Evolutionary conservation across 179 eudicot genomes (phyloP), one percentile per base, ranked within the genome.

Genomic region (Carnegiea gigantea): DNA sequence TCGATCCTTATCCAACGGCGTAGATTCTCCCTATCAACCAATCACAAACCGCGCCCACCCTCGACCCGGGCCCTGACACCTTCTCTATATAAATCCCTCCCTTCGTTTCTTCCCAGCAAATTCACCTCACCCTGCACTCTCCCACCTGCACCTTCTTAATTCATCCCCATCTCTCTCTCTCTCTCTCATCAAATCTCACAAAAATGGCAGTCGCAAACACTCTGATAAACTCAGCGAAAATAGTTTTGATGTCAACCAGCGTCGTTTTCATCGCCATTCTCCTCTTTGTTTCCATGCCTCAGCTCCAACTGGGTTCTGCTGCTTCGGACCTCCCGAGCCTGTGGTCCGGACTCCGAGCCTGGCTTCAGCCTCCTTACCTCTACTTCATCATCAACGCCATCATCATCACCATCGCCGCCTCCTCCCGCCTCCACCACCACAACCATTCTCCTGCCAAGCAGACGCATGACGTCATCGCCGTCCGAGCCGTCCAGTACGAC

Each of bases 361-460:
- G 86, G 86, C 86, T 83, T n/a, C 82, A 77, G 3, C 86, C 86
- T 57, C 86, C 86, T 17, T 83, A 83, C 26, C 80, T 83, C 38
- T 83, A 83, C 77, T n/a, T 83, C 77, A 80, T 83, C 86, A 75
- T 83, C 71, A 83, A 83, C 77, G 82, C 59, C 62, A 88, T 85
- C 24, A 82, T 85, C 33, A 28, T 82, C 24, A 33, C 82, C n/a
- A 73, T 82, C 48, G 82, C 51, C 28, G 84, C 82, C 60, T 24
- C 85, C 46, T 86, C 90, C 51, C 86, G 83, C 70, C 85, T 85
- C 24, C 85, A 77, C 83, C 77, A 57, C 83, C 71, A 72, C 43
- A 51, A 65, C 5, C 48, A 65, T 11, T 70, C 30, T 78, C 71
- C 71, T 2, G 71, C 44, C 9, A 3, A 57, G n/a, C 20, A 1